Conservation (phyloP, 2,329 filamentous ascomycete species). For the Trematosphaeria pertusa region DNA sequence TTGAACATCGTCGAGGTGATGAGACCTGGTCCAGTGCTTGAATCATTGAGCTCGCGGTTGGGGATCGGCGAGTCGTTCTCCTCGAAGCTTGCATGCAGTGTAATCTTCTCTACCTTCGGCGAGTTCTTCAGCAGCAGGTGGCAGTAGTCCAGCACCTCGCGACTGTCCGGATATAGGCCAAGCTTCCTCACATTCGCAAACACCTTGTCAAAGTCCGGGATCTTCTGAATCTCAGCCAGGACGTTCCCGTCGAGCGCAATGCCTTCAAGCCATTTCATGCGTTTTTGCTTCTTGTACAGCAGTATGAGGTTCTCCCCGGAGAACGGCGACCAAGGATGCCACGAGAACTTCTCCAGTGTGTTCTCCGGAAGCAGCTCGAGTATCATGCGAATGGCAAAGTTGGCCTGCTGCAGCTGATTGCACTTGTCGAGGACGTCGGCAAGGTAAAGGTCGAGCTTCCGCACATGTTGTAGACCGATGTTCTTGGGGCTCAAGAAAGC, state of each 20-base stretch:
- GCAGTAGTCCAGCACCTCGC: slow-evolving; percentile 53
- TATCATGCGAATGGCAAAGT: slow-evolving; percentile 57
- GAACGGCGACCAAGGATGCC: slow-evolving; percentile 59
- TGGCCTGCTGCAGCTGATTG: slow-evolving; percentile 53
- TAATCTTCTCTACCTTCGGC: slow-evolving; percentile 53
- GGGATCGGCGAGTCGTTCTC: slow-evolving; percentile 43
- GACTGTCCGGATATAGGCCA: slow-evolving; percentile 56
- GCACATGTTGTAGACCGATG: slow-evolving; percentile 55
- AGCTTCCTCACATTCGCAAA: slow-evolving; percentile 54
- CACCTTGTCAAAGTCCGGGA: slow-evolving; percentile 47
- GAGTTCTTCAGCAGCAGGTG: slow-evolving; percentile 53
- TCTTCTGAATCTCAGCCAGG: slow-evolving; percentile 51
- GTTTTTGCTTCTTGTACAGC: slow-evolving; percentile 57
- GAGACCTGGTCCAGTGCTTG: slow-evolving; percentile 54
- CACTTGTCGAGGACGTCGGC: slow-evolving; percentile 53
- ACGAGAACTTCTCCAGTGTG: slow-evolving; percentile 58
- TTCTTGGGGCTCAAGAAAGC: slow-evolving; percentile 56
- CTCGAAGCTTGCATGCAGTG: slow-evolving; percentile 56
- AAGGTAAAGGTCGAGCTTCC: slow-evolving; percentile 56
- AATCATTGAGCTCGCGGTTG: slow-evolving; percentile 54
- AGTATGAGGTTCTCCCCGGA: slow-evolving; percentile 56
- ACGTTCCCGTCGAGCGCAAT: slow-evolving; percentile 54
- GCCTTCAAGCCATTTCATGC: slow-evolving; percentile 57
- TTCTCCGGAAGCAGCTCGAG: slow-evolving; percentile 58
- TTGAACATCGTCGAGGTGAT: slow-evolving; percentile 56